Evolutionary conservation across 805 yeast genomes (phyloP), one percentile per base, ranked within the genome.

Genomic region (Spathaspora gorwiae): DNA sequence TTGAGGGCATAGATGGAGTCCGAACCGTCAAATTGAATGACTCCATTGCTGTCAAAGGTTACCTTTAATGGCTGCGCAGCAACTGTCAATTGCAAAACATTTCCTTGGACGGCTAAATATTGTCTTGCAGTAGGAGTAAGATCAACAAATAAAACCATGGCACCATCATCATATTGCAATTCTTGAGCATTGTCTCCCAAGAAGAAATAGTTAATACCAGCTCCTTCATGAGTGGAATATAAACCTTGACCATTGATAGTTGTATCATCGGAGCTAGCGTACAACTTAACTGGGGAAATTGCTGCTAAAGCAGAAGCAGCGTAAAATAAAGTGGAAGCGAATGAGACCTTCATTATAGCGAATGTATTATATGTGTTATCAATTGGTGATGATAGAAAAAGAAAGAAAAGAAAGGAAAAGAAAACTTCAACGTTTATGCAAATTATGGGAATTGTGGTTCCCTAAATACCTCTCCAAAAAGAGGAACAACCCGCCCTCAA

Each of bases 141-240:
- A 1, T 26, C 3, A 12, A 13, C 13, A 12, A 7, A 13, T 33
- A 52, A 43, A 15, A 40, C 33, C 32, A 40, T 30, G 11, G 43
- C 31, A 3, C 37, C 39, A 11, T 48, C 51, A 32, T 58, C 57
- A 51, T 60, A 66, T 39, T 49, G 40, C 30, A 60, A 50, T 10
- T 47, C 48, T 27, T 49, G 53, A 34, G 63, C 54, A 13, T 34
- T 14, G 26, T 43, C 34, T 15, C 61, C 62, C 37, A 66, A 48
- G 58, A 67, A 64, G 32, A 68, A 52, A 57, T 71, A 74, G 60
- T 64, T 58, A 47, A 70, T 55, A 43, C 68, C 78, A 42, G 78
- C 78, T 52, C 78, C 78, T 54, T 67, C 74, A 53, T 72, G 79
- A 36, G 47, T 46, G 30, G 62, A 47, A 40, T 55, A 47, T 35